Evolutionary conservation across 2,329 filamentous ascomycete species (phyloP), one percentile per base, ranked within the genome.

Genomic region (Fusarium begoniae): DNA sequence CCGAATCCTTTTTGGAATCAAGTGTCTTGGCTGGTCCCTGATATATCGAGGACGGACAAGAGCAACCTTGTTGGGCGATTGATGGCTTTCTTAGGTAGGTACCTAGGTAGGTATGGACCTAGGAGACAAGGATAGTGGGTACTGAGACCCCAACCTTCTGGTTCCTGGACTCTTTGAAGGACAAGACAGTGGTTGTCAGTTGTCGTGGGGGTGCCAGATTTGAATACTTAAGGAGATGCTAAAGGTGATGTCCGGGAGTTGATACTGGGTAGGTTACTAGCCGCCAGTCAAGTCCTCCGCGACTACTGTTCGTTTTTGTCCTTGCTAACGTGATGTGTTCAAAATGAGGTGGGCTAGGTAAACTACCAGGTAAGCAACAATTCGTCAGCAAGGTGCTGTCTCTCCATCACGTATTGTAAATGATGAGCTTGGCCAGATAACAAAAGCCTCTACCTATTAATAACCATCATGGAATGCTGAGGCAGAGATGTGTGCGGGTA

Each of bases 41-140:
- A 35, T 35, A 50, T 43, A 64, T 47, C 6, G 18, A 62, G 51
- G n/a, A 57, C 14, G 32, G 40, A 41, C 60, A 68, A 51, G n/a
- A 24, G 41, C 58, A 69, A 72, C 70, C 59, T 73, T 72, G 69
- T 73, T 72, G 63, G 55, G 41, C 14, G 48, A 43, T 22, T 22
- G 47, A 51, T 51, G 48, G 48, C 28, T 51, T 51, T 26, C 37
- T 62, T 26, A 8, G 32, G 17, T 17, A 37, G 14, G 26, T 26
- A 26, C 26, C 26, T 26, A 26, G 26, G 14, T 37, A 17, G 11
- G 12, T 41, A n/a, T n/a, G 41, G n/a, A 43, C 22, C 41, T 43
- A 47, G 20, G 24, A 54, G 63, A 69, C 44, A 54, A 54, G 38
- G 30, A 12, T 38, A 26, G 53, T 65, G 66, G 45, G 47, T 58